phyloP scores from a whole-genome alignment of 2,329 filamentous ascomycete species.

The Purpureocillium lavendulum region DNA sequence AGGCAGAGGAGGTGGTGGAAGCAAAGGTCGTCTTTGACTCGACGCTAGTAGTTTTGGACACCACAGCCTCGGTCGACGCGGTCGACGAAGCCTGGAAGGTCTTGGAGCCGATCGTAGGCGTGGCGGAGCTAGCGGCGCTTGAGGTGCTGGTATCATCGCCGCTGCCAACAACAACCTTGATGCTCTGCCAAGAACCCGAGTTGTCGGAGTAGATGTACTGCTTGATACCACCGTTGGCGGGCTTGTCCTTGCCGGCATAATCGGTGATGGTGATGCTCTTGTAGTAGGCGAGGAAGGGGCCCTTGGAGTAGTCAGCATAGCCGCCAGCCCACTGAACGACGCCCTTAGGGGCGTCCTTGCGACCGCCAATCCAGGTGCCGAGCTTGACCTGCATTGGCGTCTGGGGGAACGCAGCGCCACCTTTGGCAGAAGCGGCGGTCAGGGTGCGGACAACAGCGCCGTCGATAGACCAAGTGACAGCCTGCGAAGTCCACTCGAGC shows the following conservation, averaged over 20 bases:
- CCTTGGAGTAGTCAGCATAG: slow-evolving; percentile 40
- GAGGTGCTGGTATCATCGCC: slow-evolving; percentile 14
- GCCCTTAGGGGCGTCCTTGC: slow-evolving; percentile 51
- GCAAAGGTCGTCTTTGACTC: too few relatives aligned
- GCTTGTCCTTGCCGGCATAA: slow-evolving; percentile 40
- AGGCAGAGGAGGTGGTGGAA: too few relatives aligned
- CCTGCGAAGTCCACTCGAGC: slow-evolving; percentile 58
- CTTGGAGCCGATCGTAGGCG: too few relatives aligned
- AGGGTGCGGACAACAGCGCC: slow-evolving; percentile 53
- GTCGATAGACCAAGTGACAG: slow-evolving; percentile 58
- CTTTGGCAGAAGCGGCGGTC: slow-evolving; percentile 47
- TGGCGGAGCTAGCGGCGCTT: too few relatives aligned
- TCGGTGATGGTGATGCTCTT: slow-evolving; percentile 45
- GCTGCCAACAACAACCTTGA: slow-evolving; percentile 37
- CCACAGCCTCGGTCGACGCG: too few relatives aligned
- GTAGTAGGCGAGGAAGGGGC: slow-evolving; percentile 49
- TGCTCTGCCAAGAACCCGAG: slow-evolving; percentile 40
- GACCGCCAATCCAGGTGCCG: slow-evolving; percentile 58
- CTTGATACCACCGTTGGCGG: slow-evolving; percentile 30
- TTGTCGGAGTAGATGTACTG: slow-evolving; percentile 45
- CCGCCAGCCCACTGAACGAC: slow-evolving; percentile 67
- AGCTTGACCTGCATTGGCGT: slow-evolving; percentile 65
- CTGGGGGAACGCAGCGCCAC: slow-evolving; percentile 57
- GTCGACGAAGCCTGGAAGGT: too few relatives aligned
- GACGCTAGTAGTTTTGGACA: too few relatives aligned